Conservation (phyloP, 2,329 filamentous ascomycete genomes). For the Ophiosphaerella korrae region DNA sequence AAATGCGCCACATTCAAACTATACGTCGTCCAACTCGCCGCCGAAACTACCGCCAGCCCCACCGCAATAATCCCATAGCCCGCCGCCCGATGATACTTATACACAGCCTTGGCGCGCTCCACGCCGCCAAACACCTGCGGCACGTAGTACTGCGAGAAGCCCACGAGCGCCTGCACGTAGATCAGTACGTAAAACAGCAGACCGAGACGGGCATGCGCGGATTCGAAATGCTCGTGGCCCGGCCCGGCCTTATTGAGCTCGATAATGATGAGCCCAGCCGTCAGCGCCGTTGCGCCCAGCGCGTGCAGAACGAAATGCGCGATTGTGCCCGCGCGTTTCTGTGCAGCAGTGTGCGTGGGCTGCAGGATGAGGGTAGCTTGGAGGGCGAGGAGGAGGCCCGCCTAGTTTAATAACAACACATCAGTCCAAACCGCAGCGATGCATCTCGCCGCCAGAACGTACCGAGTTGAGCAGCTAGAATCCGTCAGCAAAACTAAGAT, state of each 20-base stretch:
- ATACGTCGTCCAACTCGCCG: conserved; percentile 78
- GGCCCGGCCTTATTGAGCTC: conserved; percentile 81
- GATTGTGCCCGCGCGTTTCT: conserved; percentile 70
- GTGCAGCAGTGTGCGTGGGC: conserved; percentile 75
- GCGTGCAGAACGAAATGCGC: conserved; percentile 74
- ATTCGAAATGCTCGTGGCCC: conserved; percentile 74
- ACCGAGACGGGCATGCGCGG: conserved; percentile 82
- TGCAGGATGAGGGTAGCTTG: conserved; percentile 86
- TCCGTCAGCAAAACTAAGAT: too few relatives aligned
- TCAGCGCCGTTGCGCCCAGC: conserved; percentile 65
- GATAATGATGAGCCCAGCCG: conserved; percentile 71
- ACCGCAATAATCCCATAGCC: conserved; percentile 77
- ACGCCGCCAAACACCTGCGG: conserved; percentile 78
- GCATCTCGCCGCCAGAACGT: conserved; percentile 8
- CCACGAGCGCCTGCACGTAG: conserved; percentile 74
- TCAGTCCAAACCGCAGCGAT: too few relatives aligned
- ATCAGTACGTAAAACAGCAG: conserved; percentile 73
- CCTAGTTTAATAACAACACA: conserved; percentile 10
- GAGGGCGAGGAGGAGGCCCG: conserved; percentile 74
- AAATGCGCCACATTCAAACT: conserved; percentile 71
- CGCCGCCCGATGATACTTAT: conserved; percentile 83
- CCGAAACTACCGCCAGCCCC: conserved; percentile 73
- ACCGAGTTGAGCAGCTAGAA: conserved; percentile 58
- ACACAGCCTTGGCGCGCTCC: conserved; percentile 78
- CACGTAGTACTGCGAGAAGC: conserved; percentile 80